phyloP scores from a whole-genome alignment of 2,329 filamentous ascomycete genomes.

The Corinectria fuckeliana region DNA sequence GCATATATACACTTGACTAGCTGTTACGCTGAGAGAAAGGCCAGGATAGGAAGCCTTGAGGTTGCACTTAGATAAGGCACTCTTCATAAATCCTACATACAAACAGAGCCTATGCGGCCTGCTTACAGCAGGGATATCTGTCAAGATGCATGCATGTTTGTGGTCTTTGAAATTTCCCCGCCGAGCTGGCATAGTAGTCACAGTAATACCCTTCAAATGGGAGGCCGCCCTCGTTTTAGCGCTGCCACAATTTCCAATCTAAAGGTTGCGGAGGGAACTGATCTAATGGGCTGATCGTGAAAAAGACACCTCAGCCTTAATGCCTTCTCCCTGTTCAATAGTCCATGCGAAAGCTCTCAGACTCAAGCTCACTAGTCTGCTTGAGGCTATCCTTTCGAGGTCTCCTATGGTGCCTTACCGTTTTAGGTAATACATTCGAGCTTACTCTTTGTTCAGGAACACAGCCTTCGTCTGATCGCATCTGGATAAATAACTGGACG shows the following conservation, averaged over 20 bases:
- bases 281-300: background rate
- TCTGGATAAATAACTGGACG: constrained; percentile 3
- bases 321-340: background rate
- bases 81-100: background rate
- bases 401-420: too few relatives aligned
- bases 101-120: background rate
- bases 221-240: background rate
- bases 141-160: background rate
- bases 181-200: background rate
- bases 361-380: constrained; percentile 5
- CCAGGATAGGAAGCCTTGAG: too few relatives aligned
- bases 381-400: constrained; percentile 16
- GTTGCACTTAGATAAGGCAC: background rate
- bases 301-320: background rate
- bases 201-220: background rate
- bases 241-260: background rate
- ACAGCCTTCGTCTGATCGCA: constrained; percentile 26
- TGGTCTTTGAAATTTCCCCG: background rate
- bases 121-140: background rate
- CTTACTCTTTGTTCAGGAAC: too few relatives aligned
- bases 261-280: background rate
- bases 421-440: too few relatives aligned
- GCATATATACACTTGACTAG: background rate
- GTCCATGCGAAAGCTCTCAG: constrained; percentile 18
- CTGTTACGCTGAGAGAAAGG: too few relatives aligned